Base-by-base conservation (phyloP, 176 grass and related monocot genomes). In the Microstegium vimineum region DNA sequence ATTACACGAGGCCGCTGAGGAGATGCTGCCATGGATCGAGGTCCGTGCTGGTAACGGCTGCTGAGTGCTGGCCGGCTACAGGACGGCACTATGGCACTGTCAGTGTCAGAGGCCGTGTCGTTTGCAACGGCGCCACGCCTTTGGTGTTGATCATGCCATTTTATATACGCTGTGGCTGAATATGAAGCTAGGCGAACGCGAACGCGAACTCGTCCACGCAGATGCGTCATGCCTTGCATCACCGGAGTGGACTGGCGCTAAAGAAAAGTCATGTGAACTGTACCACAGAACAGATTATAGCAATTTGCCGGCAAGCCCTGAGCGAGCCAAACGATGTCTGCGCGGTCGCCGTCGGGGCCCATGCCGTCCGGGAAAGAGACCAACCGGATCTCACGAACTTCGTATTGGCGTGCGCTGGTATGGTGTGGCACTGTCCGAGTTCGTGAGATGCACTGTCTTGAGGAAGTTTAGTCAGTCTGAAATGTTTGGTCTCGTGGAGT, bases 1-100 rank as follows among this genome's bases (percentile, higher is more conserved):
- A 94, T 49, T 35, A 88, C 84, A 94, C 76, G 87, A 77, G 60
- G 71, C 46, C 75, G 5, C 4, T 35, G 57, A 81, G 87, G 2
- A 49, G n/a, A 22, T 5, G 66, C 16, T 3, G 78, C 74, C 88
- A 94, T 88, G 79, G 28, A 40, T 22, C 3, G n/a, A 20, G 18
- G 9, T 0, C 5, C 15, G 14, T 46, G 43, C 43, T 46, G 43
- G 43, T 46, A 47, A 47, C 15, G 45, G 45, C 45, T 16, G 43
- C 45, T 47, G 45, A 15, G 14, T 16, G 43, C 45, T 47, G 45
- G 43, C 13, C 4, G 10, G 42, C 42, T 14, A 16, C 43, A 46
- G 45, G 15, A 5, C 17, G 16, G n/a, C n/a, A n/a, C n/a, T n/a
- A n/a, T n/a, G n/a, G 11, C 12, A 59, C 61, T 27, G 3, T 28